Percentiles rank a stretch among this genome's conserved stretches.
Conservation (phyloP, 768 basidiomycete genomes). For the Podaxis carcinomalis region DNA sequence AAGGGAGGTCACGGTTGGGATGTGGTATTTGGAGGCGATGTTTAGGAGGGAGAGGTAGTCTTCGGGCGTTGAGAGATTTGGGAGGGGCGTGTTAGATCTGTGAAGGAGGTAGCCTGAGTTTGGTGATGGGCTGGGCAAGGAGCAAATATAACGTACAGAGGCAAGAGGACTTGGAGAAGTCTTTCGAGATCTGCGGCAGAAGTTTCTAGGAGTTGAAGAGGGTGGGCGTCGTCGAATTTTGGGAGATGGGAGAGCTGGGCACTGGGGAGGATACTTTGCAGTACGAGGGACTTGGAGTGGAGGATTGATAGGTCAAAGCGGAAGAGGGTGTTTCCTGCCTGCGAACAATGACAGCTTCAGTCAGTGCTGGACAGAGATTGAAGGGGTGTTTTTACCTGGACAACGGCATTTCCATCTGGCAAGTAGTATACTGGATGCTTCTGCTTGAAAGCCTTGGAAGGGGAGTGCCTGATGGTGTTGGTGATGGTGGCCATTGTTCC, state of each 20-base stretch:
- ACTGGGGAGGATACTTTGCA: constrained; percentile 30
- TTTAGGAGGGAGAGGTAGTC: constrained; percentile 8
- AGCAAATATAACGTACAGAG: not conserved
- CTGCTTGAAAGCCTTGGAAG: not conserved
- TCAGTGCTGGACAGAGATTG: not conserved
- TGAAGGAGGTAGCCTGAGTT: not conserved
- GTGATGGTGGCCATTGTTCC: not conserved
- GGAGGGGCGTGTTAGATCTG: not conserved
- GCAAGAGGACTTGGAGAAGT: constrained; percentile 4
- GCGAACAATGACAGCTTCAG: not conserved
- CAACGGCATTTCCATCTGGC: constrained; percentile 27
- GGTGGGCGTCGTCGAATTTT: constrained; percentile 25
- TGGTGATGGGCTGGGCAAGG: not conserved
- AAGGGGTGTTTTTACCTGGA: constrained; percentile 19
- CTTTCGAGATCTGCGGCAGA: constrained; percentile 1
- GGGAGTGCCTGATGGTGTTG: not conserved
- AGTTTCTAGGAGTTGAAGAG: constrained; percentile 30
- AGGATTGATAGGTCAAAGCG: constrained; percentile 44
- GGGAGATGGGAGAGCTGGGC: constrained; percentile 20
- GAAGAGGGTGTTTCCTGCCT: constrained; percentile 54
- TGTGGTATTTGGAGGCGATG: constrained; percentile 10
- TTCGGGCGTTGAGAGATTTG: constrained; percentile 1
- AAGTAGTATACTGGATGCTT: constrained; percentile 27
- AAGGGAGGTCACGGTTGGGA: constrained; percentile 5
- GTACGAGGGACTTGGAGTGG: constrained; percentile 29